Conservation (phyloP, 2,329 filamentous ascomycete genomes). For the Talaromyces sp. region DNA sequence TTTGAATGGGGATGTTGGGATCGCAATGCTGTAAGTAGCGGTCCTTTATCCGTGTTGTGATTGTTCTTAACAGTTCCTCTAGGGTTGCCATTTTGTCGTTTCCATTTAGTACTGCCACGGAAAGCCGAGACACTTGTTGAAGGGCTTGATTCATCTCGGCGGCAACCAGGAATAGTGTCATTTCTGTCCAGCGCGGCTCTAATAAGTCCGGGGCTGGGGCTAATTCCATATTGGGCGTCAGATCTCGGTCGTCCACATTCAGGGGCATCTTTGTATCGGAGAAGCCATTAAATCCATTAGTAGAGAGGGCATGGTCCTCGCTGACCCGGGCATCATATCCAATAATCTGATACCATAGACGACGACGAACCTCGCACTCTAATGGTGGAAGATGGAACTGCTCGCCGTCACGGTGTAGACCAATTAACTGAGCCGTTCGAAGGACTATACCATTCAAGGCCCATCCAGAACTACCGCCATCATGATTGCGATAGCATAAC, state of each 20-base stretch:
- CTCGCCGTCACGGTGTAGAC: slow-evolving; percentile 47
- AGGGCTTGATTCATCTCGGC: slow-evolving; percentile 49
- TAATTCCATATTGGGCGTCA: slow-evolving; percentile 47
- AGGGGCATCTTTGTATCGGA: slow-evolving; percentile 52
- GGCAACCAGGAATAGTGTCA: slow-evolving; percentile 51
- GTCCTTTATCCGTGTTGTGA: slow-evolving; percentile 45
- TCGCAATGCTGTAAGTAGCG: slow-evolving; percentile 49
- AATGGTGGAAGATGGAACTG: slow-evolving; percentile 47
- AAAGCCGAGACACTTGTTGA: slow-evolving; percentile 42
- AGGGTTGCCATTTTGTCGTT: slow-evolving; percentile 35
- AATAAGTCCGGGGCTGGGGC: slow-evolving; percentile 39
- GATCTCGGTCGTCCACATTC: slow-evolving; percentile 52
- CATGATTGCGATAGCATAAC: slow-evolving; percentile 12
- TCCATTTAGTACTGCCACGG: slow-evolving; percentile 16
- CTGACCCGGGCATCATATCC: slow-evolving; percentile 49
- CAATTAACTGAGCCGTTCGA: slow-evolving; percentile 47
- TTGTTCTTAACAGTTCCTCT: slow-evolving; percentile 37
- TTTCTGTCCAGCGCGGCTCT: slow-evolving; percentile 50
- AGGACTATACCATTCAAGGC: slow-evolving; percentile 47
- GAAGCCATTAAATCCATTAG: slow-evolving; percentile 44
- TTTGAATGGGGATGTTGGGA: slow-evolving; percentile 44
- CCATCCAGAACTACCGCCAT: slow-evolving; percentile 28
- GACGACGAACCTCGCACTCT: slow-evolving; percentile 48
- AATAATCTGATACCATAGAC: slow-evolving; percentile 53
- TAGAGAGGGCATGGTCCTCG: slow-evolving; percentile 53